Base-by-base conservation (phyloP, 768 basidiomycete species). In the Termitomyces sp. region DNA sequence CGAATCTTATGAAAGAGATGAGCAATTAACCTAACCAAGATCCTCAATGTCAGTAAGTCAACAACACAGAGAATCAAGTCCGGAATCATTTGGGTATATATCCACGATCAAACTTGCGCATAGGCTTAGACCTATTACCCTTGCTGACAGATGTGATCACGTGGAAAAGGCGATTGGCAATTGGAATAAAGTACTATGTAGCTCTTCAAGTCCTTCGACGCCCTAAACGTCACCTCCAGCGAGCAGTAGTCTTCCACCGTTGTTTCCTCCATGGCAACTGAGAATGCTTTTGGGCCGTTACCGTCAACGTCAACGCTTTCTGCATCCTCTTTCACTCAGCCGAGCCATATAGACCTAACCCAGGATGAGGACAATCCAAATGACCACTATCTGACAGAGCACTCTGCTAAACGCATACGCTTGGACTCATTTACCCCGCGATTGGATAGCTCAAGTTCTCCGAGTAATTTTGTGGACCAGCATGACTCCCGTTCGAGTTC, bases 341-440 rank as follows among this genome's bases (percentile, higher is more conserved):
- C 54, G 33, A 60, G 47, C 40, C 64, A 63, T 45, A 90, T 90
- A 69, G 88, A 89, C 76, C 78, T 90, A 60, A 89, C 86, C 26
- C 73, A 76, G 60, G 87, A 87, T 71, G 86, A 88, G 70, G 86
- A 87, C 65, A 81, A 82, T 64, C 70, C 74, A 65, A 74, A 75
- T 58, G 69, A 67, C 62, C 63, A 72, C 61, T 66, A 72, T 63
- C 66, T 69, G 59, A 62, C 67, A 32, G 57, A 70, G 24, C 66
- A 73, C 68, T 69, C 65, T 59, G 66, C 74, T 59, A 82, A 81
- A 69, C 76, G 78, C 55, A 69, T 69, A 43, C 75, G 78, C 55
- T 72, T 73, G 44, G 78, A 79, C 28, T 35, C 59, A 14, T 59
- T 65, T 2, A 54, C 62, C 20, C 54, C 58, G 28, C 59, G 56